Conservation (phyloP, 1,284 basidiomycete genomes). For the Ustilago esculenta region DNA sequence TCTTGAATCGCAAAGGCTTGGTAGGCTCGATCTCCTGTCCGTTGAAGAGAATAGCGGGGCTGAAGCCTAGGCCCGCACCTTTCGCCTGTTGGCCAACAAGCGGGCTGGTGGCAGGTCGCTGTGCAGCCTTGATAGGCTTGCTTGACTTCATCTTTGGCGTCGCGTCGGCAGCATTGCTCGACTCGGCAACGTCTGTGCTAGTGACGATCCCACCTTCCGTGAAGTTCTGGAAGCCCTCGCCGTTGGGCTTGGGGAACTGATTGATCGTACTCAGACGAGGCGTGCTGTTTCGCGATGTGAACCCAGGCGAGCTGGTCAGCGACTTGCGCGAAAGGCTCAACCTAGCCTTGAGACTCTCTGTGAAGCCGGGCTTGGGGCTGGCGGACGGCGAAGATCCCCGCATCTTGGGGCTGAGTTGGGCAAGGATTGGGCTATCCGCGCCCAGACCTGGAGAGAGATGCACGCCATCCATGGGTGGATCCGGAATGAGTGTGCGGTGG, state of each 20-base stretch:
- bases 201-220: too few relatives aligned
- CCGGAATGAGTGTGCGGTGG: conserved; percentile 41
- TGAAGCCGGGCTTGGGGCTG: conserved; percentile 35
- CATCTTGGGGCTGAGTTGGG: conserved; percentile 36
- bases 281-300: conserved; percentile 26
- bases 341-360: conserved; percentile 34
- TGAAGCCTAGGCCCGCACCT: conserved; percentile 19
- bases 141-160: conserved; percentile 19
- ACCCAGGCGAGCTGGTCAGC: conserved; percentile 32
- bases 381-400: conserved; percentile 24
- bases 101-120: conserved; percentile 27
- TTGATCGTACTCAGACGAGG: conserved; percentile 31
- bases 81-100: conserved; percentile 9
- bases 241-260: conserved; percentile 29
- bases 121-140: conserved; percentile 8
- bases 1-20: conserved; percentile 34
- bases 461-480: conserved; percentile 28
- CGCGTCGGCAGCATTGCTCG: conserved; percentile 3
- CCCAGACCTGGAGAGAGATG: conserved; percentile 39
- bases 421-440: conserved; percentile 38
- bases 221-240: conserved; percentile 3
- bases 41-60: conserved; percentile 46
- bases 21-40: conserved; percentile 38
- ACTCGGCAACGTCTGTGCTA: too few relatives aligned
- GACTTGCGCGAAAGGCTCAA: conserved; percentile 45